Evolutionary conservation across 805 yeast genomes (phyloP).

Genomic region (Metschnikowia kunwiensis): DNA sequence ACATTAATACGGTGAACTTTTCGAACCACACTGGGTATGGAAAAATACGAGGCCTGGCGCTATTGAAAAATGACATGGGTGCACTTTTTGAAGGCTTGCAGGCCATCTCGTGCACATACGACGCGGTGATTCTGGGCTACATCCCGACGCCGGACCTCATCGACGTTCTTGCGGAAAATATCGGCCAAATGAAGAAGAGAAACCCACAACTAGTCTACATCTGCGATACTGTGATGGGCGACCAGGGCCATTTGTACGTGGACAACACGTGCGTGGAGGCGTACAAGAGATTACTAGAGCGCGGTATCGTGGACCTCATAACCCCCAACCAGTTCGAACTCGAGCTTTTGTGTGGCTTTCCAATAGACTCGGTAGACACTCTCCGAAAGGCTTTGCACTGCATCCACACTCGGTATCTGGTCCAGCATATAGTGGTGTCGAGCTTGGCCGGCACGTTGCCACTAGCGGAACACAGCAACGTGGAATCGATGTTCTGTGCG

Average conservation of each 20-base stretch:
- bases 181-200: conserved; percentile 7
- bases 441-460: conserved; percentile 16
- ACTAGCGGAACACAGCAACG: conserved; percentile 4
- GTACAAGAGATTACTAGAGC: conserved; percentile 10
- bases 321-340: conserved; percentile 22
- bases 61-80: conserved; percentile 10
- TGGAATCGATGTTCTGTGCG: conserved; percentile 28
- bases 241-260: conserved; percentile 21
- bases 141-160: conserved; percentile 17
- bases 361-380: conserved; percentile 8
- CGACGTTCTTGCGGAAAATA: conserved; percentile 11
- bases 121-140: conserved; percentile 21
- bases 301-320: conserved; percentile 15
- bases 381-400: conserved; percentile 13
- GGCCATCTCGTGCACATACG: conserved; percentile 16
- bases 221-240: conserved; percentile 23
- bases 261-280: conserved; percentile 16
- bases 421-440: conserved; percentile 17
- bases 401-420: conserved; percentile 11
- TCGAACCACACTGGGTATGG: conserved; percentile 94
- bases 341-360: conserved; percentile 16
- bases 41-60: conserved; percentile 20
- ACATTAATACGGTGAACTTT: conserved; percentile 80
- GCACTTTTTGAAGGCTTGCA: conserved; percentile 14
- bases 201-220: conserved; percentile 19